These are phyloP conservation scores for Castanospermum australe DNA, from an alignment of 306 rosid genomes.

Conservation along the genomic window DNA sequence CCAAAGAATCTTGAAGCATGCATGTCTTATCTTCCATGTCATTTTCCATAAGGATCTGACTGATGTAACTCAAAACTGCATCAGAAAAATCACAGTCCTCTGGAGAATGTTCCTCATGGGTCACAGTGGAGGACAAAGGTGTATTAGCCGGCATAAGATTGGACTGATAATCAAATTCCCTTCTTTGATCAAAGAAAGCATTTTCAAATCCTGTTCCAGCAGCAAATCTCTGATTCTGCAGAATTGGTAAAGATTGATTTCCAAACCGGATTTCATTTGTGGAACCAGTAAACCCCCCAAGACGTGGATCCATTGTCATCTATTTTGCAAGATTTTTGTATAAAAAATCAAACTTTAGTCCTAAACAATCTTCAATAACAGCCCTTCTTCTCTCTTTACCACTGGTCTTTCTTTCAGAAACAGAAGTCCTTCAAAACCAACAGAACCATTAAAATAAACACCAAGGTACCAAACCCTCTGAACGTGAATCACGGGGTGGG, in stretches of 20 bases:
- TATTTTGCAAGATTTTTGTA: constrained; percentile 2
- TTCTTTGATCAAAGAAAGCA: constrained; percentile 39
- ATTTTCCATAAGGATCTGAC: constrained; percentile 96
- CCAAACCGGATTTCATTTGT: constrained; percentile 43
- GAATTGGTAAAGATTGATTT: constrained; percentile 46
- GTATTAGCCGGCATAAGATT: constrained; percentile 32
- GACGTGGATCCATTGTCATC: constrained; percentile 59
- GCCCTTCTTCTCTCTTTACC: constrained; percentile 3
- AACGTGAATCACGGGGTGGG: constrained; percentile 19
- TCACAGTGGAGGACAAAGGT: constrained; percentile 41
- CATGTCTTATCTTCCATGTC: constrained; percentile 87
- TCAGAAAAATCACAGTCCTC: constrained; percentile 96
- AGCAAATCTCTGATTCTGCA: constrained; percentile 42
- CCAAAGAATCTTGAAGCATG: constrained; percentile 88
- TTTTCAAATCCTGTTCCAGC: constrained; percentile 34
- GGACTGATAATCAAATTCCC: constrained; percentile 37
- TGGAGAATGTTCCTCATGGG: constrained; percentile 62
- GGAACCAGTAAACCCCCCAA: constrained; percentile 37
- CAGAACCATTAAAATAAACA: constrained; percentile 14
- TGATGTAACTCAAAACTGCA: constrained; percentile 72
- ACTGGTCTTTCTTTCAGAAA: background rate
- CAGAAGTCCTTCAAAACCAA: constrained; percentile 37
- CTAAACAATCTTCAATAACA: constrained; percentile 11
- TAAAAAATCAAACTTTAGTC: constrained; percentile 30
- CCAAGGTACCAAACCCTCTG: constrained; percentile 24